Conservation (phyloP, 306 rosid species). For the Carpinus fangiana region DNA sequence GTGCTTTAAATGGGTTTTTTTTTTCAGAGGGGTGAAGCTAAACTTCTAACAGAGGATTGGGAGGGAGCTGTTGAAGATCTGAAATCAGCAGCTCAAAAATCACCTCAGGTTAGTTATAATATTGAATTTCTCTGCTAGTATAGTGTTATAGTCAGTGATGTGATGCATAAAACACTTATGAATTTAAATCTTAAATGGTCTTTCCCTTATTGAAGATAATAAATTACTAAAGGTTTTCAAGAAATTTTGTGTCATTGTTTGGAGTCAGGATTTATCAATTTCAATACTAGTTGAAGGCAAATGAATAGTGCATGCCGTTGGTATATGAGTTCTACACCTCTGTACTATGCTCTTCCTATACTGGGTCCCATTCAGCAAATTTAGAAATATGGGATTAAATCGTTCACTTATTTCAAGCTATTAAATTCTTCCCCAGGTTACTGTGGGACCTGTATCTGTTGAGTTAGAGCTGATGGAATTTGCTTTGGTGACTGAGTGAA, state of each 20-base stretch:
- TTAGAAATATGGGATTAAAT: background rate
- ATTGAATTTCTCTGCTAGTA: constrained; percentile 5
- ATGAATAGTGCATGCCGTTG: background rate
- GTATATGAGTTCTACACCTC: background rate
- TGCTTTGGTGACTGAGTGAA: background rate
- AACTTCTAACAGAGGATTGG: constrained; percentile 93
- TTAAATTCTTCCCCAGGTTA: background rate
- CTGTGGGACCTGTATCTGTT: background rate
- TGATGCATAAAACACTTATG: background rate
- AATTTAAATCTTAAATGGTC: background rate
- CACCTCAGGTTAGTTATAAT: constrained; percentile 71
- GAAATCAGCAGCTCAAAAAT: constrained; percentile 85
- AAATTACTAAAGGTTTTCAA: background rate
- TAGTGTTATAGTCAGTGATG: background rate
- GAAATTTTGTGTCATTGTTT: background rate
- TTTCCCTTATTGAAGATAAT: background rate
- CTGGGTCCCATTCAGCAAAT: background rate
- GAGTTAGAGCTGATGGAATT: background rate
- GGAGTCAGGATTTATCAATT: background rate
- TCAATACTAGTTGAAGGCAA: background rate
- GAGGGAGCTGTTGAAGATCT: constrained; percentile 96
- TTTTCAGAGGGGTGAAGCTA: constrained; percentile 94
- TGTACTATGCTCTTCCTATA: background rate
- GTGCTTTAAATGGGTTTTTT: constrained; percentile 20
- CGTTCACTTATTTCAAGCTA: background rate